Evolutionary conservation across 441 rosid genomes (phyloP).

Genomic region (Adansonia gregorii): DNA sequence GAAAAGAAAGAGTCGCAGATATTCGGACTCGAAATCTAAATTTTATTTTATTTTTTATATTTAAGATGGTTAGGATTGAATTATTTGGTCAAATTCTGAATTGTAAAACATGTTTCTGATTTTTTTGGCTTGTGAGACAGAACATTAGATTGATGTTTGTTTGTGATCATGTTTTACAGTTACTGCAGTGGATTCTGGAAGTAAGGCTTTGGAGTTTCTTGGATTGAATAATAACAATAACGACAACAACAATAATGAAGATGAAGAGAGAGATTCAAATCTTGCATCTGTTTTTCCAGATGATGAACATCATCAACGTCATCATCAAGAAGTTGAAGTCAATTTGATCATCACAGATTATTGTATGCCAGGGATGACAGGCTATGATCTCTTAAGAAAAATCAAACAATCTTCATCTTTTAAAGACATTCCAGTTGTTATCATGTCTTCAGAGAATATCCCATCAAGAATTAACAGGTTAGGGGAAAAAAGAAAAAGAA

Average conservation of each 20-base stretch:
- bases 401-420: slow-evolving; percentile 64
- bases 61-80: too few species aligned
- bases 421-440: slow-evolving; percentile 72
- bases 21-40: too few species aligned
- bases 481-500: not conserved
- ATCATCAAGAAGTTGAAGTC: slow-evolving; percentile 44
- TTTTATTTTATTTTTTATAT: slow-evolving; percentile 9
- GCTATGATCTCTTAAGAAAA: slow-evolving; percentile 79
- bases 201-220: slow-evolving; percentile 79
- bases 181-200: slow-evolving; percentile 87
- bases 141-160: not conserved
- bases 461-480: slow-evolving; percentile 66
- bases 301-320: not conserved
- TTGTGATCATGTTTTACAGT: slow-evolving; percentile 43
- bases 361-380: slow-evolving; percentile 93
- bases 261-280: slow-evolving; percentile 30
- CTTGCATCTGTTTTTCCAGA: slow-evolving; percentile 34
- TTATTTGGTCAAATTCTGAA: not conserved
- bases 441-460: slow-evolving; percentile 73
- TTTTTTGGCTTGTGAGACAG: not conserved
- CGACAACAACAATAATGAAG: slow-evolving; percentile 12
- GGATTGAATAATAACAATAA: slow-evolving; percentile 43
- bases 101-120: too few species aligned
- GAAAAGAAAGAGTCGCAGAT: too few species aligned
- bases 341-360: slow-evolving; percentile 85